A percentile compares a stretch with the other conserved stretches of the same genome.
These are phyloP conservation scores for Penicillium olsonii DNA, from an alignment of 2,329 filamentous ascomycete genomes.

Conservation along the genomic window DNA sequence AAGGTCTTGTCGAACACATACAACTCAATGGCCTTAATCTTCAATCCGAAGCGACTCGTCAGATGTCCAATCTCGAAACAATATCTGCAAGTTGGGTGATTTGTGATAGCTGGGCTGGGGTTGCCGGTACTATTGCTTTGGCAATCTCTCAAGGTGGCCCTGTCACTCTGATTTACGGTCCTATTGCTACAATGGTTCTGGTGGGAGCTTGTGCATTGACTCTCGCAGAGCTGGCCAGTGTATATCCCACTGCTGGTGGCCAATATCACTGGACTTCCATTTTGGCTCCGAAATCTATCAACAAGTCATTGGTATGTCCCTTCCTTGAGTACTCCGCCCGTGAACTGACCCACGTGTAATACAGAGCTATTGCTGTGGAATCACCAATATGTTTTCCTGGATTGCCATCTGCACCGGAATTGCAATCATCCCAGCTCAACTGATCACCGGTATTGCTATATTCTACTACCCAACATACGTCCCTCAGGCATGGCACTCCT, in stretches of 20 bases:
- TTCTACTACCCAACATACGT: slow-evolving; percentile 5
- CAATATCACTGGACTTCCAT: slow-evolving; percentile 44
- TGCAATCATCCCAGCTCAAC: slow-evolving; percentile 24
- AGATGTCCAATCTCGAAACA: slow-evolving; percentile 18
- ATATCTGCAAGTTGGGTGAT: slow-evolving; percentile 26
- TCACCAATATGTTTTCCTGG: slow-evolving; percentile 27
- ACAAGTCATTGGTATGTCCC: slow-evolving; percentile 7
- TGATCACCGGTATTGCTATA: slow-evolving; percentile 20
- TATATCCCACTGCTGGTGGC: slow-evolving; percentile 42
- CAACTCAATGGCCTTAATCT: background rate
- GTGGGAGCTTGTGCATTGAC: slow-evolving; percentile 29
- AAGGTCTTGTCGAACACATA: background rate
- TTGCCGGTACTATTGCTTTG: slow-evolving; percentile 23
- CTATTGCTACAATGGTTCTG: slow-evolving; percentile 28
- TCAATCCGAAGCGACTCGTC: background rate
- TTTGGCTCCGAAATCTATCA: slow-evolving; percentile 15
- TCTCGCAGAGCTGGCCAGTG: slow-evolving; percentile 41
- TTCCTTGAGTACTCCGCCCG: background rate
- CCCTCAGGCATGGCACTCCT: slow-evolving; percentile 7
- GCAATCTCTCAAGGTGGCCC: slow-evolving; percentile 26
- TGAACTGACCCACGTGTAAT: background rate
- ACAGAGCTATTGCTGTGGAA: slow-evolving; percentile 28
- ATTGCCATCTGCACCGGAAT: slow-evolving; percentile 25
- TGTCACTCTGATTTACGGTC: slow-evolving; percentile 33
- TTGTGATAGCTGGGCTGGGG: slow-evolving; percentile 29